Evolutionary conservation across 768 basidiomycete genomes (phyloP), one percentile per base, ranked within the genome.

Genomic region (Trametes gibbosa): DNA sequence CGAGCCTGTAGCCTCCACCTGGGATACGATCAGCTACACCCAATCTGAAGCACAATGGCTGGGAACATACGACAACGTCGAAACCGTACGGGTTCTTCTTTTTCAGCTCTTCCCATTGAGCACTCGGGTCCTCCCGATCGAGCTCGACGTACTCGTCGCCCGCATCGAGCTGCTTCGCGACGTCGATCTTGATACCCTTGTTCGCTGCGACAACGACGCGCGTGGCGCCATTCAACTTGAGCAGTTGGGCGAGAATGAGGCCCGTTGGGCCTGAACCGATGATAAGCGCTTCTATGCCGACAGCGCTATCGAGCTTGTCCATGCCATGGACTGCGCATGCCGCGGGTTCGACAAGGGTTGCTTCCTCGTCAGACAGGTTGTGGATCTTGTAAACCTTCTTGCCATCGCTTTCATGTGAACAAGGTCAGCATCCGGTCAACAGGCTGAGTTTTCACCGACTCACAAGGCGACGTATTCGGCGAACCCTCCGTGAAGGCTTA

Each of bases 201-300:
- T 94, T 93, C 29, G 90, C 90, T 0, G 92, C 93, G 57, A 96
- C 85, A 52, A 90, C 89, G 56, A 95, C 83, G 59, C 82, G 81
- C 23, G 81, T 75, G 16, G 93, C 93, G 43, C 93, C 93, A 69
- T 94, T 95, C 42, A 90, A 77, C 73, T 92, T 93, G 59, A 95
- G 77, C 23, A 96, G 79, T 71, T 95, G 93, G 0, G 92, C 86
- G 45, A 96, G 83, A 62, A 95, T 91, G 35, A 95, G 81, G n/a
- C 93, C 89, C 4, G 93, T 95, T 0, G 93, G 92, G 13, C 93
- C 93, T n/a, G 93, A 90, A 50, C 93, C 93, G 46, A 95, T 79
- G 35, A 95, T 77, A 52, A 96, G 83, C 19, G 89, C 92, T 50
- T 94, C 91, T 40, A 89, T 77, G 25, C 93, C 93, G 58, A 94